phyloP scores from a whole-genome alignment of 164 flowering plant species.

The Annona cherimola region DNA sequence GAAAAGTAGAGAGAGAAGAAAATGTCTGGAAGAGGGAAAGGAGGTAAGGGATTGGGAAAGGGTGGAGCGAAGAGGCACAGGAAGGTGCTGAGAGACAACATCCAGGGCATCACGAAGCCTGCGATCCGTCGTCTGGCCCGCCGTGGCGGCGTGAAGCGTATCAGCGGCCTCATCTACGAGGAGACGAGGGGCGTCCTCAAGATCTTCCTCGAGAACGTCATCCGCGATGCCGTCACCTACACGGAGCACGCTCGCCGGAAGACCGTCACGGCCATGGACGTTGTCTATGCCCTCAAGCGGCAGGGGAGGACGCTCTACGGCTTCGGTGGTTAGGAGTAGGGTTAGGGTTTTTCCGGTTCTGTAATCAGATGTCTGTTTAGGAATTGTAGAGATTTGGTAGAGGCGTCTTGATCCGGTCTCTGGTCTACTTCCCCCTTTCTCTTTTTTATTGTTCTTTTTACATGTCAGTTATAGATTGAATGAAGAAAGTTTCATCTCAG shows the following conservation, averaged over 20 bases:
- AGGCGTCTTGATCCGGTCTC: background rate
- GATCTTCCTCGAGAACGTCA: conserved; percentile 20
- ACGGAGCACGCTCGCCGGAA: conserved; percentile 21
- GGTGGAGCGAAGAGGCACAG: conserved; percentile 28
- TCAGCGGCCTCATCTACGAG: conserved; percentile 20
- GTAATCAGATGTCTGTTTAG: background rate
- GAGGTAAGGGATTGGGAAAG: conserved; percentile 24
- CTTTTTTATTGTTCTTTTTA: too few species aligned
- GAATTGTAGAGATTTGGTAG: background rate
- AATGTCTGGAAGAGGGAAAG: conserved; percentile 24
- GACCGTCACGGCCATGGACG: conserved; percentile 24
- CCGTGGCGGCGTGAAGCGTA: conserved; percentile 16
- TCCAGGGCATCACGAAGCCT: conserved; percentile 21
- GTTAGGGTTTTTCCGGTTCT: background rate
- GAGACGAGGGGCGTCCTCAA: conserved; percentile 21
- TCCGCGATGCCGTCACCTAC: conserved; percentile 19
- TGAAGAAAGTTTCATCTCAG: background rate
- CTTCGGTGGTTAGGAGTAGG: conserved; percentile 15
- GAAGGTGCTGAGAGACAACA: conserved; percentile 20
- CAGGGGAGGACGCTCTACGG: conserved; percentile 23
- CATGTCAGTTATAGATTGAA: background rate
- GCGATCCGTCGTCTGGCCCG: conserved; percentile 16
- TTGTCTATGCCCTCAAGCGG: conserved; percentile 18
- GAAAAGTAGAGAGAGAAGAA: conserved; percentile 1
- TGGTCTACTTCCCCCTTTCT: too few species aligned